A percentile compares a stretch with the other conserved stretches of the same genome.
Evolutionary conservation across 2,329 filamentous ascomycete species (phyloP).

Genomic region (Thelonectria olida): DNA sequence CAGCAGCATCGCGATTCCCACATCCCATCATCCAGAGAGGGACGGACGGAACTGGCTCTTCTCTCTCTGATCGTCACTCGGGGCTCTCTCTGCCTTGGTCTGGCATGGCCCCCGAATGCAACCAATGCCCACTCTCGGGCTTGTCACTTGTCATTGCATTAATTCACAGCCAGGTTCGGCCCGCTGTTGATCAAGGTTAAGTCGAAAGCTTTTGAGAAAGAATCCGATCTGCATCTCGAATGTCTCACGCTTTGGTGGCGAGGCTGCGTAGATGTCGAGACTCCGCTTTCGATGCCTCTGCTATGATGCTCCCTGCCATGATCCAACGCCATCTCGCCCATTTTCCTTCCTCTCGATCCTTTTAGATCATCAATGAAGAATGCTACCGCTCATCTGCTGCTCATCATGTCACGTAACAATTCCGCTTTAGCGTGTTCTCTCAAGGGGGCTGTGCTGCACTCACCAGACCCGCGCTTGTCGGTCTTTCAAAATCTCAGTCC

Average conservation of each 20-base stretch:
- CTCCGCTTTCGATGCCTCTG: too few relatives aligned
- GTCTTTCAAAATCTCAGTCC: too few relatives aligned
- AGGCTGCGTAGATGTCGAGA: too few relatives aligned
- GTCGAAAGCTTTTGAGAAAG: not conserved
- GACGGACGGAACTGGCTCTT: too few relatives aligned
- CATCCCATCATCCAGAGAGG: too few relatives aligned
- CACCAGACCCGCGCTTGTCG: not conserved
- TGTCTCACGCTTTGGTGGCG: too few relatives aligned
- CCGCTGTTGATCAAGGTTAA: conserved; percentile 12
- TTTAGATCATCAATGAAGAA: not conserved
- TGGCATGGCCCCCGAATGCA: not conserved
- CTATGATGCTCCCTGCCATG: too few relatives aligned
- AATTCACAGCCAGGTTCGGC: too few relatives aligned
- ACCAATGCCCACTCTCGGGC: not conserved
- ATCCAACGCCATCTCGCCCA: too few relatives aligned
- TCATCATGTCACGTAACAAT: conserved; percentile 17
- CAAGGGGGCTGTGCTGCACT: conserved; percentile 9
- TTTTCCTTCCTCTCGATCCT: not conserved
- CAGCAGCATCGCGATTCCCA: not conserved
- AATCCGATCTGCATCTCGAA: too few relatives aligned
- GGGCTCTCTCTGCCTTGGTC: not conserved
- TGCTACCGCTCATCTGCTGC: too few relatives aligned
- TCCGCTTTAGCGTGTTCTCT: not conserved
- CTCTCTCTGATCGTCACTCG: not conserved
- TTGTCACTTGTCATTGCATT: too few relatives aligned